These are phyloP conservation scores for Beauveria varroae DNA, from an alignment of 2,329 filamentous ascomycete species.

Conservation along the genomic window DNA sequence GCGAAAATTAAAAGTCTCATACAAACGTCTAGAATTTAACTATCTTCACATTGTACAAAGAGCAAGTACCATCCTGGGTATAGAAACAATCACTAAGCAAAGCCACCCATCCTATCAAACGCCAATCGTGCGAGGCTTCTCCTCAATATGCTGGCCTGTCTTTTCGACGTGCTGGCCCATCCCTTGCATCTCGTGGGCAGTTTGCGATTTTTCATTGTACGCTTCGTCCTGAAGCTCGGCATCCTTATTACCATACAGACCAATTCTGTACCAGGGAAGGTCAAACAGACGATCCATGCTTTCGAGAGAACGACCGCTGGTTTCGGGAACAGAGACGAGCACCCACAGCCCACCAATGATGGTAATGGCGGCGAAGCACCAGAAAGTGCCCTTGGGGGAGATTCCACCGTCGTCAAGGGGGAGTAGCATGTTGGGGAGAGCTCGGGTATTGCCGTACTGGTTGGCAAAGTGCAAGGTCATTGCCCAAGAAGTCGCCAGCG, in stretches of 20 bases:
- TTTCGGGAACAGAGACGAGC: slow-evolving; percentile 67
- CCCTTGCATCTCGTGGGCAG: slow-evolving; percentile 24
- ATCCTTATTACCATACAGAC: slow-evolving; percentile 45
- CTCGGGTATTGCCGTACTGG: slow-evolving; percentile 69
- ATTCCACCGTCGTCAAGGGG: slow-evolving; percentile 37
- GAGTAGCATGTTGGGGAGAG: slow-evolving; percentile 69
- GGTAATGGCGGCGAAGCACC: slow-evolving; percentile 66
- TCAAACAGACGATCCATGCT: slow-evolving; percentile 66
- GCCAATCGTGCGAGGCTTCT: slow-evolving; percentile 5
- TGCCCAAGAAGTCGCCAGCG: slow-evolving; percentile 60
- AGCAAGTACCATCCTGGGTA: background rate
- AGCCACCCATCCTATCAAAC: background rate
- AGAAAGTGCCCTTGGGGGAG: slow-evolving; percentile 61
- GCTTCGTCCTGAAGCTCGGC: slow-evolving; percentile 39
- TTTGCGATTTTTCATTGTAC: slow-evolving; percentile 36
- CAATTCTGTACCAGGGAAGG: slow-evolving; percentile 69
- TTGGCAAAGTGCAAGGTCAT: slow-evolving; percentile 77
- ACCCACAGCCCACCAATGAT: slow-evolving; percentile 62
- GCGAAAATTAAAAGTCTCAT: background rate
- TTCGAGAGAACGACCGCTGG: slow-evolving; percentile 56
- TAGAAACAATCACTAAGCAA: background rate
- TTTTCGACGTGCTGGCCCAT: slow-evolving; percentile 30
- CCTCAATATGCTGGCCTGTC: background rate
- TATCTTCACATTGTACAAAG: background rate
- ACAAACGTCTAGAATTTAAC: background rate